Conservation (phyloP, 768 basidiomycete species). For the Crepidotus variabilis region DNA sequence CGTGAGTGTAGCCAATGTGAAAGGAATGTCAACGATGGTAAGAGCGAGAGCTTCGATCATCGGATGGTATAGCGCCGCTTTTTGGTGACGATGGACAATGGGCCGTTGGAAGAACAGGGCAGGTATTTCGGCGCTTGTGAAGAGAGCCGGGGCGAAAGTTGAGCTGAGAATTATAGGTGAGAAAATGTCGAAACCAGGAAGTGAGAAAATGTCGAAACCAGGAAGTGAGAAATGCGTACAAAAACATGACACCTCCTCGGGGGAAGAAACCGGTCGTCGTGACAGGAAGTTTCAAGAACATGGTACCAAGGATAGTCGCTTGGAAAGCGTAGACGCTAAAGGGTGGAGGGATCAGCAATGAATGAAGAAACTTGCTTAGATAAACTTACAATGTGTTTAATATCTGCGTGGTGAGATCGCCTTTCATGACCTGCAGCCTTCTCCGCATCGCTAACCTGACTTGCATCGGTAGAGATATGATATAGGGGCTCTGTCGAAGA, state of each 20-base stretch:
- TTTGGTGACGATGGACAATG: no score
- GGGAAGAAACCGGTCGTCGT: constrained; percentile 60
- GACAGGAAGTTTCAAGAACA: constrained; percentile 53
- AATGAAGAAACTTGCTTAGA: neutral
- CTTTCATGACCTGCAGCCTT: constrained; percentile 37
- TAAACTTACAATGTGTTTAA: constrained; percentile 22
- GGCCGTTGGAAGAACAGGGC: no score
- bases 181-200: neutral
- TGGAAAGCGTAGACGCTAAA: constrained; percentile 30
- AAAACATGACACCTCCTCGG: constrained; percentile 71
- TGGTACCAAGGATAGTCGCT: constrained; percentile 48
- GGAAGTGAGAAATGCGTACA: constrained; percentile 33
- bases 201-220: neutral
- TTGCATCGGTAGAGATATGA: constrained; percentile 39
- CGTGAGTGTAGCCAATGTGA: no score
- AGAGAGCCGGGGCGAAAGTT: constrained; percentile 53
- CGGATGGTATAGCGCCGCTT: no score
- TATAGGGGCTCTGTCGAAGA: constrained; percentile 30
- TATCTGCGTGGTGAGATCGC: constrained; percentile 26
- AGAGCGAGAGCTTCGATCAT: no score
- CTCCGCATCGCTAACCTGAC: constrained; percentile 38
- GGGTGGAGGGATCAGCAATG: no score
- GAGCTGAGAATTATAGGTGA: constrained; percentile 31
- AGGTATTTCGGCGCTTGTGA: no score
- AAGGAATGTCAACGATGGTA: no score